Base-by-base conservation (phyloP, 208 protist genomes). In the Wallacemonas sp. region DNA sequence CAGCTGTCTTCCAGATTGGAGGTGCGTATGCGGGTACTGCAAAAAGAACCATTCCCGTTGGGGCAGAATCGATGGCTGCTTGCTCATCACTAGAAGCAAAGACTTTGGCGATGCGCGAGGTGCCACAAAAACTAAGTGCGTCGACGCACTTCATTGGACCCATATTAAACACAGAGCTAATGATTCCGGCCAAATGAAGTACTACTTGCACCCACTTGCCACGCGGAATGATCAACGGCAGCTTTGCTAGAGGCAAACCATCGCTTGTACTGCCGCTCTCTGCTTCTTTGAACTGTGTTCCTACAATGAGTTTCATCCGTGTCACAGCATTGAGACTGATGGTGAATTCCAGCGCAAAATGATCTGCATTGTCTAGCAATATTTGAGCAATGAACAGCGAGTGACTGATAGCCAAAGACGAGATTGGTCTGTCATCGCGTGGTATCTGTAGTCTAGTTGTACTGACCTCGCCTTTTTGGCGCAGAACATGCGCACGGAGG, bases 201-300 rank as follows among this genome's bases (percentile, higher is more conserved):
- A 95, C 77, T 9, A 93, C 82, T 61, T 95, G 89, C n/a, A 95
- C 86, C 86, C 89, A 95, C 38, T 80, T 70, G 66, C 77, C 87
- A 1, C 86, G 69, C 12, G 89, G 89, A 30, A 95, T 84, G 34
- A 95, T 79, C 2, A 95, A 72, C 1, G 85, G 89, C 24, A 95
- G 66, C 51, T 75, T 82, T 27, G 74, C 75, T 21, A 66, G 31
- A 49, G 76, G 56, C n/a, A 86, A 46, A 4, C 79, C 77, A 27
- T 71, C 73, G 30, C 27, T 60, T 2, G 53, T 24, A 12, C 70
- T 51, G 1, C 85, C 82, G n/a, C 71, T 51, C 28, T 73, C 58
- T 1, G 86, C 73, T 15, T 76, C 68, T 53, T 70, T 85, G 21
- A 90, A 67, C 27, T 85, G 65, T 4, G 89, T 95, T 0, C 82